phyloP scores from a whole-genome alignment of 2,329 filamentous ascomycete species.

The Colletotrichum siamense region DNA sequence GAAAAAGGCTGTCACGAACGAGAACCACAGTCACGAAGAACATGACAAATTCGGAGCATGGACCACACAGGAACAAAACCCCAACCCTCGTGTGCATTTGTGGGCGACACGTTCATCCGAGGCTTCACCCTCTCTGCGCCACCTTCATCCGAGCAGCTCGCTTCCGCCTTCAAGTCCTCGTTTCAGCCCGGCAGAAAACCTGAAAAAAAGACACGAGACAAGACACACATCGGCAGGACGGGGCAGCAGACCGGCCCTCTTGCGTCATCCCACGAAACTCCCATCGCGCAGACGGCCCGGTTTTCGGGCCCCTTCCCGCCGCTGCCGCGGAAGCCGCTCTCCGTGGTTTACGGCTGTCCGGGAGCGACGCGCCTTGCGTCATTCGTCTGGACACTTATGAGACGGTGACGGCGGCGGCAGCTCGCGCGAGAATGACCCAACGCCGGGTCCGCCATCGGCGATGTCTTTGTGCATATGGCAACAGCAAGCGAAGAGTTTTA shows the following conservation, averaged over 20 bases:
- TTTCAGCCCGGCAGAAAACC: not conserved
- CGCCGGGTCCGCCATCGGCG: not conserved
- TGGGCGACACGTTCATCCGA: not conserved
- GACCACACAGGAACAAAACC: not conserved
- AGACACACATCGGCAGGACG: too few relatives aligned
- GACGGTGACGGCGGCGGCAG: not conserved
- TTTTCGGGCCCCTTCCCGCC: not conserved
- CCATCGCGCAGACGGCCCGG: fast-evolving
- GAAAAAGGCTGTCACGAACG: too few relatives aligned
- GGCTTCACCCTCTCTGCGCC: not conserved
- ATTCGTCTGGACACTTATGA: not conserved
- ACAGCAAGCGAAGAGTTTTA: too few relatives aligned
- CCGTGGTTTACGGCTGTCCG: not conserved
- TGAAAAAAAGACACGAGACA: not conserved
- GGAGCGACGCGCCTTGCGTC: not conserved
- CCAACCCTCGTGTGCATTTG: not conserved
- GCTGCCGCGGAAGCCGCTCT: not conserved
- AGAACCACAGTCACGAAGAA: not conserved
- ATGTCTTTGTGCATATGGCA: not conserved
- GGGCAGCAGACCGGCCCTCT: not conserved
- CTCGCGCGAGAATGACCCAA: not conserved
- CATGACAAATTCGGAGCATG: not conserved
- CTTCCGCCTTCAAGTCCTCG: not conserved
- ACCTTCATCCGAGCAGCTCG: not conserved
- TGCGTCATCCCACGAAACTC: fast-evolving